Evolutionary conservation across 371 early-diverging fungal species (phyloP).

Genomic region (Mortierella sp.): DNA sequence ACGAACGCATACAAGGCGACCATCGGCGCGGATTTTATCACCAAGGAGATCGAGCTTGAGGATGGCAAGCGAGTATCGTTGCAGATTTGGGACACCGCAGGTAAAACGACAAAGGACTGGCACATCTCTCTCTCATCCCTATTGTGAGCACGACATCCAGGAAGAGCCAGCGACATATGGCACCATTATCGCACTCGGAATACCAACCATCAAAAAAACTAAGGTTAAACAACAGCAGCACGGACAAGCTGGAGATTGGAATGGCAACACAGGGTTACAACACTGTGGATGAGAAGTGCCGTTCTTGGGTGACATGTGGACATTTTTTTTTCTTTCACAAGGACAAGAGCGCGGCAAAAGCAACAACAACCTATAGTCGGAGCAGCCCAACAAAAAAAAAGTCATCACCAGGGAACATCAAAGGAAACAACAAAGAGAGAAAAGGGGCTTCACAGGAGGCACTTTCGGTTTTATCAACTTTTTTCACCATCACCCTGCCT

Average conservation of each 20-base stretch:
- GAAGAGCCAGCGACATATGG: background rate
- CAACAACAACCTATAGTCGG: background rate
- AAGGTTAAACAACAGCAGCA: background rate
- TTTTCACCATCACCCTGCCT: no score
- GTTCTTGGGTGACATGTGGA: background rate
- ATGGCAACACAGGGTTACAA: background rate
- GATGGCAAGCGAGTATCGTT: constrained; percentile 81
- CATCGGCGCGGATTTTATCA: constrained; percentile 98
- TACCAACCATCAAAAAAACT: background rate
- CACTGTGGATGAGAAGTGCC: no score
- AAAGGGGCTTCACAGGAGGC: background rate
- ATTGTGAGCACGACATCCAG: background rate
- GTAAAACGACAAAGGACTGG: constrained; percentile 26
- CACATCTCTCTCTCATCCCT: constrained; percentile 1
- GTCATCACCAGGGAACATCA: background rate
- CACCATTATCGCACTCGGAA: background rate
- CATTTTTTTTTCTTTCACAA: background rate
- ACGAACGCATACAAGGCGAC: constrained; percentile 98
- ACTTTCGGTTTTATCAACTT: no score
- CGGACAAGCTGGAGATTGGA: background rate
- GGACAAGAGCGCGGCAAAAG: background rate
- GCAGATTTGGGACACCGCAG: constrained; percentile 86
- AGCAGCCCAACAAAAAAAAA: background rate
- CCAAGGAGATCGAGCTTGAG: constrained; percentile 88
- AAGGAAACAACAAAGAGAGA: background rate